Evolutionary conservation across 2,329 filamentous ascomycete genomes (phyloP), one percentile per base, ranked within the genome.

Genomic region (Fusarium bulbicola): DNA sequence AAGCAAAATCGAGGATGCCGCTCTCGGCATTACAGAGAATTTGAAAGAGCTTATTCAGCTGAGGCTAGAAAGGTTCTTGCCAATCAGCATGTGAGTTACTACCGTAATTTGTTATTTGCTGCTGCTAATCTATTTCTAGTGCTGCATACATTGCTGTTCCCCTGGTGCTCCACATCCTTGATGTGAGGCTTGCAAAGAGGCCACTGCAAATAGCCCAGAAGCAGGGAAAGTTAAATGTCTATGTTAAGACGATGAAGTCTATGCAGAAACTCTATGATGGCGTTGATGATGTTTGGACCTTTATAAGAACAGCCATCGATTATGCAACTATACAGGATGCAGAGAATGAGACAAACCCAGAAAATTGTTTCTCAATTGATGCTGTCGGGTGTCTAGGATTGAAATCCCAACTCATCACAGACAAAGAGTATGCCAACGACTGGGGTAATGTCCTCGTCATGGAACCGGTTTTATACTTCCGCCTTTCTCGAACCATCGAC

Each of bases 21-120:
- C 58, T 3, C 26, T 56, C 1, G 37, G 62, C 7, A 70, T 72
- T 24, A 72, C 69, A 4, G 66, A 68, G 3, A 65, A 72, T 7
- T 30, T 72, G 6, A 68, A 68, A 49, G 69, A 72, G 21, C 43
- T 72, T 14, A 63, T 72, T 13, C 56, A 73, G 21, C n/a, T 73
- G 6, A 52, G 58, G 32, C 24, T 71, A 18, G 60, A 58, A 16
- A 62, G 21, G 24, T 73, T 65, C 21, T 53, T 73, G 11, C 70
- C 68, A 16, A 59, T 73, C 15, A 73, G 70, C 59, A 61, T 68
- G 70, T 72, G 39, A 68, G 70, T 71, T 11, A 2, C 6, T 18
- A 4, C 9, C 18, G 12, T 15, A 16, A 16, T 15, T 16, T 18
- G 4, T 26, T 3, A n/a, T 9, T 21, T 15, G 28, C 34, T 20